phyloP scores from a whole-genome alignment of 768 basidiomycete genomes.

The Trichaptum fuscoviolaceum region DNA sequence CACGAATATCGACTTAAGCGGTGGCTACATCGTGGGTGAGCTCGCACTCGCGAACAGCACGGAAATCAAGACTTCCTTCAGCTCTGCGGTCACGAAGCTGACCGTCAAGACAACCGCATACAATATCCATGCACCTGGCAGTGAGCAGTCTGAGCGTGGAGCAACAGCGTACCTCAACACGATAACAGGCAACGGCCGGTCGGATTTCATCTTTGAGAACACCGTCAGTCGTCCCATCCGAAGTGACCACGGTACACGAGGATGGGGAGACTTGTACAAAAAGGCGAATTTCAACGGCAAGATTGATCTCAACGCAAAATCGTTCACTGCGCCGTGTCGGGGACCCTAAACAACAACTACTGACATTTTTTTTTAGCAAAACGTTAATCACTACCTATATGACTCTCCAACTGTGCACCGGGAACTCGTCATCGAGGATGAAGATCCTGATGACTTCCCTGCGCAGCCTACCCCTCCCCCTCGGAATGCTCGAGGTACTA shows the following conservation, averaged over 20 bases:
- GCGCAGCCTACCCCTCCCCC: no score
- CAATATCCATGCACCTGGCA: conserved; percentile 19
- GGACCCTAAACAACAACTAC: not conserved
- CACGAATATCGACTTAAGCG: conserved; percentile 39
- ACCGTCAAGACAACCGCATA: conserved; percentile 35
- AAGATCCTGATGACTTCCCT: no score
- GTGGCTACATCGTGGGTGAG: conserved; percentile 60
- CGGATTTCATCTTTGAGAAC: conserved; percentile 42
- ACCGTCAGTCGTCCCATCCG: conserved; percentile 41
- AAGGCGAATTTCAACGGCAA: conserved; percentile 34
- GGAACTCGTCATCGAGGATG: no score
- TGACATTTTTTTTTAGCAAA: no score
- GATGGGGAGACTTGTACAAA: conserved; percentile 48
- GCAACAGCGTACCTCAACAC: conserved; percentile 37
- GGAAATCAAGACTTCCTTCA: conserved; percentile 42
- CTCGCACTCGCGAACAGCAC: conserved; percentile 39
- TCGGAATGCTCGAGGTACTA: no score
- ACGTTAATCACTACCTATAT: no score
- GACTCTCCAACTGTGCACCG: no score
- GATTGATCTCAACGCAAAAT: not conserved
- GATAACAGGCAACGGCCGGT: conserved; percentile 47
- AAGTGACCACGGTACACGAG: conserved; percentile 41
- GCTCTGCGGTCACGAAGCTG: conserved; percentile 45
- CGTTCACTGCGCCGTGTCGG: not conserved
- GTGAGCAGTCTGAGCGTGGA: conserved; percentile 25